Percentiles rank a stretch among this genome's conserved stretches.
These are phyloP conservation scores for Parafenestella ontariensis DNA, from an alignment of 2,329 filamentous ascomycete species.

Conservation along the genomic window DNA sequence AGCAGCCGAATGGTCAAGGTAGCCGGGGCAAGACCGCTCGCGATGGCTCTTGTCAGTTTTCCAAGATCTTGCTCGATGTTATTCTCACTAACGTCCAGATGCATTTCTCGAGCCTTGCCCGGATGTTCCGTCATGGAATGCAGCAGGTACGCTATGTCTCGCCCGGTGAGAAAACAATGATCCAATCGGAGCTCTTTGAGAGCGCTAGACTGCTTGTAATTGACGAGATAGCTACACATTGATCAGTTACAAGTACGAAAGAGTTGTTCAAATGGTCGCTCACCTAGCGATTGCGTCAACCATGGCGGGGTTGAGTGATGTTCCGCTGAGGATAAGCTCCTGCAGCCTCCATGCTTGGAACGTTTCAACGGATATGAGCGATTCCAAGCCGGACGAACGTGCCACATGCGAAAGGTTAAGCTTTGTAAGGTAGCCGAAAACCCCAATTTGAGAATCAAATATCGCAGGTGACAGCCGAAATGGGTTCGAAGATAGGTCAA, in stretches of 20 bases:
- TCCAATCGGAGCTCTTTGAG: constrained; percentile 70
- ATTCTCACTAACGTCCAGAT: constrained; percentile 72
- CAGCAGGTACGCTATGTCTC: constrained; percentile 70
- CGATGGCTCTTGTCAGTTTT: constrained; percentile 60
- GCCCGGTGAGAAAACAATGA: constrained; percentile 70
- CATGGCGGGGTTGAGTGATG: constrained; percentile 66
- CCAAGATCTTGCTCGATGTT: constrained; percentile 61
- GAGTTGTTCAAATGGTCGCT: not conserved
- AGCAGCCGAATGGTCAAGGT: constrained; percentile 72
- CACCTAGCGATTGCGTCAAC: constrained; percentile 66
- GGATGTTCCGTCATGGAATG: constrained; percentile 65
- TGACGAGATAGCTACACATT: constrained; percentile 63
- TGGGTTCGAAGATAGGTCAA: constrained; percentile 72
- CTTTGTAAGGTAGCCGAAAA: constrained; percentile 70
- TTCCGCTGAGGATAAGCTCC: constrained; percentile 70
- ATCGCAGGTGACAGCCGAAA: constrained; percentile 68
- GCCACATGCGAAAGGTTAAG: constrained; percentile 71
- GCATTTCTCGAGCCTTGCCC: constrained; percentile 62
- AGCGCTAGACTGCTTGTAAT: constrained; percentile 63
- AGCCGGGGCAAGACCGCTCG: constrained; percentile 63
- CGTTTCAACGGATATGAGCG: constrained; percentile 70
- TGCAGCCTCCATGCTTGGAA: constrained; percentile 72
- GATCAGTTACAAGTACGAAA: constrained; percentile 40
- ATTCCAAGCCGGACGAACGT: constrained; percentile 67
- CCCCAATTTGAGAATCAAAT: constrained; percentile 71